Evolutionary conservation across 2,329 filamentous ascomycete species (phyloP), one percentile per base, ranked within the genome.

Genomic region (Penicillium sp.): DNA sequence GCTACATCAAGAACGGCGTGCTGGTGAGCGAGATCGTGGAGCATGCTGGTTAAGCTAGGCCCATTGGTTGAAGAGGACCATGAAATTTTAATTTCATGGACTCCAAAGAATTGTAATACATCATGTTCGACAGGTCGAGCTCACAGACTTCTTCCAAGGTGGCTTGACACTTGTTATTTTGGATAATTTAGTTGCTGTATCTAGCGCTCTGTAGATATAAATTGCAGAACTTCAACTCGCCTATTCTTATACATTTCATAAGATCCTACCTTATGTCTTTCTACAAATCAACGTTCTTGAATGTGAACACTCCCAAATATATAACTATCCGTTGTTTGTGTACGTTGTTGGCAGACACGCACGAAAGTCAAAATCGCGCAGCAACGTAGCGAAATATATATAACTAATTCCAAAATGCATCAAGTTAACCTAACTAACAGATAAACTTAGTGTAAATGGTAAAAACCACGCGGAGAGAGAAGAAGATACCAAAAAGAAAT

Each of bases 21-120:
- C 72, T 97, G 61, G 84, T 93, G 29, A 96, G 87, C 70, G 93
- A 97, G 82, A 97, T 99, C 74, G 94, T 99, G 19, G 92, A 94
- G 69, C 93, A 97, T 78, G 86, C 90, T 62, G 92, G 93, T 55
- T 97, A 81, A 60, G 48, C 13, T 16, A 10, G 13, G 3, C 7
- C 46, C 27, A 15, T 29, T 27, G 16, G 16, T 29, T 43, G 8
- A 41, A 39, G 29, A 38, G 40, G 11, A 25, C 36, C 25, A 39
- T 13, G 19, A 48, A 27, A 10, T 44, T 15, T 38, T 45, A 6
- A 16, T 40, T 46, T 11, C 27, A 31, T 41, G 21, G 54, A 31
- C 23, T 47, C 31, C 10, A 16, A 49, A 21, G 27, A 21, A 45
- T 41, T 36, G 34, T 53, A 52, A 53, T 53, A 36, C 41, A 31